phyloP scores from a whole-genome alignment of 495 filamentous ascomycete species.

The Talaromyces borbonicus region DNA sequence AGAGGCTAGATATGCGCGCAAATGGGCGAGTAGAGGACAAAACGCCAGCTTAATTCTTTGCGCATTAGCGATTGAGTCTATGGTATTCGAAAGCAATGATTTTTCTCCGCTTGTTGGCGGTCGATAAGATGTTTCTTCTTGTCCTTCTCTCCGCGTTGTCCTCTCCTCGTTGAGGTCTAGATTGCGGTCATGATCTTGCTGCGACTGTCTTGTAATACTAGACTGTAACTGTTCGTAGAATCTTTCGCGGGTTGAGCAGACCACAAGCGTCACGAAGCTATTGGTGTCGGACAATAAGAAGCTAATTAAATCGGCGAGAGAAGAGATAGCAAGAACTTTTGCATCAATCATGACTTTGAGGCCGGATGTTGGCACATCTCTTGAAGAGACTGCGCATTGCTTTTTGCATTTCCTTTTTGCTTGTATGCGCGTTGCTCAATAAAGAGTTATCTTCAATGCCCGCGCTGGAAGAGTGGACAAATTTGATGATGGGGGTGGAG shows the following conservation, averaged over 20 bases:
- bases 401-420: no score
- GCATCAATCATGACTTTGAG: conserved; percentile 2
- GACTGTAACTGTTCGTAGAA: conserved; percentile 48
- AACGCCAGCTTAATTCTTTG: conserved; percentile 59
- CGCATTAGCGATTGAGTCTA: conserved; percentile 59
- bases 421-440: no score
- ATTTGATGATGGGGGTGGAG: no score
- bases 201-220: conserved; percentile 10
- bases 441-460: no score
- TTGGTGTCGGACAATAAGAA: conserved; percentile 47
- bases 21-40: conserved; percentile 61
- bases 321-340: conserved; percentile 17
- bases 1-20: conserved; percentile 63
- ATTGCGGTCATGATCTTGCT: background rate
- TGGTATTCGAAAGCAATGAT: conserved; percentile 42
- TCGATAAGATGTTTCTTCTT: conserved; percentile 21
- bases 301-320: conserved; percentile 48
- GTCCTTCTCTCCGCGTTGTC: conserved; percentile 8
- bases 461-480: no score
- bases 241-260: conserved; percentile 55
- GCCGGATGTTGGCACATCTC: background rate
- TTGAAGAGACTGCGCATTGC: background rate
- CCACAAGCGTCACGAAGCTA: conserved; percentile 46
- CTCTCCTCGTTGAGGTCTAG: conserved; percentile 5
- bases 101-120: background rate